Conservation (phyloP, 169 alveolate genomes). For the Plasmodium cynomolgi region DNA sequence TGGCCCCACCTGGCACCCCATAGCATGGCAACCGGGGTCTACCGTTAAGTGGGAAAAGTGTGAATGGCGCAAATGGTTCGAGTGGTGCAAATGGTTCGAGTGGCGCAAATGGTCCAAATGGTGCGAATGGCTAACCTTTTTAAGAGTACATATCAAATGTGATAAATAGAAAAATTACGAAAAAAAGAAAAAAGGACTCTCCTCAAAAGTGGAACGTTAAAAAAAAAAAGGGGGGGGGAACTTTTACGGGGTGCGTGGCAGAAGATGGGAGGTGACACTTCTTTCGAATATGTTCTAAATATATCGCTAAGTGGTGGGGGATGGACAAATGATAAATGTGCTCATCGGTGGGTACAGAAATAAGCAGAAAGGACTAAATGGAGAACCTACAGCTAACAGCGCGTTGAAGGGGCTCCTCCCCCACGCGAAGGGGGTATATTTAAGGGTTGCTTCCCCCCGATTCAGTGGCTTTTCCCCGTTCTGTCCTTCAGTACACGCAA, state of each 20-base stretch:
- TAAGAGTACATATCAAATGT: background rate
- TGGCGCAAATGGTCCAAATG: background rate
- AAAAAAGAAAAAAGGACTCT: background rate
- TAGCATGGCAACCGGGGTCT: background rate
- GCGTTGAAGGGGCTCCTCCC: background rate
- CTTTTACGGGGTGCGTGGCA: background rate
- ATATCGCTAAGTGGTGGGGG: background rate
- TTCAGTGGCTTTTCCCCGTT: background rate
- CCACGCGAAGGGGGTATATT: background rate
- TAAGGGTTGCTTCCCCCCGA: background rate
- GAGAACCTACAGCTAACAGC: background rate
- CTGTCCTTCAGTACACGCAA: constrained; percentile 10
- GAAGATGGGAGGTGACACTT: background rate
- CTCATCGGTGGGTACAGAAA: background rate
- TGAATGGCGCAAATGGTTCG: background rate
- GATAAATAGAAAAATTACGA: background rate
- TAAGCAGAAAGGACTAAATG: background rate
- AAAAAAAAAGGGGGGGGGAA: background rate
- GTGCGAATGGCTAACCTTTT: background rate
- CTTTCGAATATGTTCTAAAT: background rate
- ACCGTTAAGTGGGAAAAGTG: background rate
- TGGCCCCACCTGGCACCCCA: background rate
- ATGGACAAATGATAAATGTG: background rate
- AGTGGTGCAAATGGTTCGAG: background rate
- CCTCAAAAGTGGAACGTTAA: background rate